Evolutionary conservation across 129 eudicot species (phyloP).

Genomic region (Glebionis coronaria): DNA sequence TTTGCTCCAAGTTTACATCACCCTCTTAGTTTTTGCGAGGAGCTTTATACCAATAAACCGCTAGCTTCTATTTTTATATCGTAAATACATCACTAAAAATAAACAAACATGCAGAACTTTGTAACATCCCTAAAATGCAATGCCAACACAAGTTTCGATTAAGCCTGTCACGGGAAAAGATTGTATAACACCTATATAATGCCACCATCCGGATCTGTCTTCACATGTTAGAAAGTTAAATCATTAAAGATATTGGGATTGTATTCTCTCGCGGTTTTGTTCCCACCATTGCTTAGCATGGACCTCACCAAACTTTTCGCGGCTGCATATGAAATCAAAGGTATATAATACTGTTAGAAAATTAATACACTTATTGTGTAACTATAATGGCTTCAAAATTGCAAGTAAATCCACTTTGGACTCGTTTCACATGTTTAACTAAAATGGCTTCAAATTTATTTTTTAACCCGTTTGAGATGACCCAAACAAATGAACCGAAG

Average conservation of each 20-base stretch:
- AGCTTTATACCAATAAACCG: slow-evolving; percentile 5
- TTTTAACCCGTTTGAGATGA: background rate
- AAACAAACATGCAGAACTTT: slow-evolving; percentile 9
- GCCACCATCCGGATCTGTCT: background rate
- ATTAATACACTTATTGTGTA: background rate
- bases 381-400: background rate
- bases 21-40: background rate
- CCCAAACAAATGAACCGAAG: background rate
- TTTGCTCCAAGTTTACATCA: slow-evolving; percentile 1
- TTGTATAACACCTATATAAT: background rate
- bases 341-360: background rate
- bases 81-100: background rate
- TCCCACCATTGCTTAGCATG: slow-evolving; percentile 60
- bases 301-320: slow-evolving; percentile 46
- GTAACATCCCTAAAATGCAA: background rate
- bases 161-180: background rate
- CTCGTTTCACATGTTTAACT: background rate
- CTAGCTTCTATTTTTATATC: slow-evolving; percentile 9
- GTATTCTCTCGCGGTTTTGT: slow-evolving; percentile 45
- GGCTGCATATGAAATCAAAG: slow-evolving; percentile 31
- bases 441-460: background rate
- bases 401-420: background rate
- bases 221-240: slow-evolving; percentile 22
- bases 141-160: slow-evolving; percentile 1
- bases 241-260: slow-evolving; percentile 38